phyloP scores from a whole-genome alignment of 176 grass and related monocot species.

The Zea luxurians region DNA sequence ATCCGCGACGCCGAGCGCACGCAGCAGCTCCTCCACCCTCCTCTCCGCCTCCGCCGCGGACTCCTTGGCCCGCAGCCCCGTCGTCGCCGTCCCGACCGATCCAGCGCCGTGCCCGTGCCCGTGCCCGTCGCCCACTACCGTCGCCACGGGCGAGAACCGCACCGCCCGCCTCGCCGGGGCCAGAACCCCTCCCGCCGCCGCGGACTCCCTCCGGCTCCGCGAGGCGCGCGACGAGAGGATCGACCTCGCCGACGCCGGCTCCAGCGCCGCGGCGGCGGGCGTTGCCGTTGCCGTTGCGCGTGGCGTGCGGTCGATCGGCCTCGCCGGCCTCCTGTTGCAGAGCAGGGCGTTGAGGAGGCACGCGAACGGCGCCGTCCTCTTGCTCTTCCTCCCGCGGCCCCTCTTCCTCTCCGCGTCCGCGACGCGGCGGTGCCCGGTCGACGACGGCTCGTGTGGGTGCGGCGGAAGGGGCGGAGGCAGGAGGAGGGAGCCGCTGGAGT shows the following conservation, averaged over 20 bases:
- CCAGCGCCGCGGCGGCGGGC: background rate
- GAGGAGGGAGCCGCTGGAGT: background rate
- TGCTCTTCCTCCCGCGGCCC: background rate
- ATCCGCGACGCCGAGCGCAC: constrained; percentile 46
- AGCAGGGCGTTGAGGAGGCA: constrained; percentile 47
- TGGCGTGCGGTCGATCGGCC: background rate
- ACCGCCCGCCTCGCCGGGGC: constrained; percentile 61
- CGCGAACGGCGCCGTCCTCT: constrained; percentile 35
- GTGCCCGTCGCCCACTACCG: constrained; percentile 55
- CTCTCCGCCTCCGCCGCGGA: constrained; percentile 38
- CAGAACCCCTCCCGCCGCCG: constrained; percentile 28
- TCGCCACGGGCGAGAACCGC: constrained; percentile 65
- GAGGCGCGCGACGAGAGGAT: constrained; percentile 61
- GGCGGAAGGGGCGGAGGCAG: constrained; percentile 13
- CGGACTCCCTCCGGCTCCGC: background rate
- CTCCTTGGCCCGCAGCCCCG: constrained; percentile 25
- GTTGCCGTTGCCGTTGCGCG: background rate
- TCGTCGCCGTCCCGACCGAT: constrained; percentile 22
- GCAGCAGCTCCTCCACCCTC: constrained; percentile 56
- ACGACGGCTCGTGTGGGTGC: background rate
- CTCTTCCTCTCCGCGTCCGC: constrained; percentile 2
- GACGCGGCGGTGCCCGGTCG: background rate
- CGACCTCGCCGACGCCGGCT: constrained; percentile 47
- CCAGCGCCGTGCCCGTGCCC: constrained; percentile 6
- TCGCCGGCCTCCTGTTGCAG: constrained; percentile 40